A percentile compares a stretch with the other conserved stretches of the same genome.
Evolutionary conservation across 805 yeast species (phyloP).

Genomic region (Cyberlindnera saturnus): DNA sequence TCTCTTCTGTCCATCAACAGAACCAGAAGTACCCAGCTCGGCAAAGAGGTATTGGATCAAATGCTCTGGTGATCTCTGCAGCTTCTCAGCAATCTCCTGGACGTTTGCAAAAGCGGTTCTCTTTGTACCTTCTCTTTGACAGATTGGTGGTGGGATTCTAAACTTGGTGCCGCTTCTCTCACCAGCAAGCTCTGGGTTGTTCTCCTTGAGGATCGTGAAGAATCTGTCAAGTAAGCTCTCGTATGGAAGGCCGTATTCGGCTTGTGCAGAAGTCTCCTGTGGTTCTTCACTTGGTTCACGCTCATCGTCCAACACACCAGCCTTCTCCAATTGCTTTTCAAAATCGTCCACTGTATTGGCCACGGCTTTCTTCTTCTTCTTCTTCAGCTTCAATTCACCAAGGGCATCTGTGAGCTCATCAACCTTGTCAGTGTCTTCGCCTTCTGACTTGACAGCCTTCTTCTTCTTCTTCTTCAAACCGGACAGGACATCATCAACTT

Average conservation of each 20-base stretch:
- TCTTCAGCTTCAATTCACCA: slow-evolving; percentile 69
- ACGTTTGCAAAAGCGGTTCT: slow-evolving; percentile 95
- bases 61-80: slow-evolving; percentile 96
- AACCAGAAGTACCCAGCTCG: slow-evolving; percentile 98
- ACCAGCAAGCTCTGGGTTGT: slow-evolving; percentile 98
- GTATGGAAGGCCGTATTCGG: slow-evolving; percentile 63
- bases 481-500: slow-evolving; percentile 60
- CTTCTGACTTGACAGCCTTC: slow-evolving; percentile 40
- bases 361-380: slow-evolving; percentile 74
- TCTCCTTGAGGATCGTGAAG: slow-evolving; percentile 77
- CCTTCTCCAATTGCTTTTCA: slow-evolving; percentile 83
- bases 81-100: slow-evolving; percentile 86
- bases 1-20: slow-evolving; percentile 96
- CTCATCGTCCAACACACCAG: slow-evolving; percentile 62
- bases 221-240: slow-evolving; percentile 75
- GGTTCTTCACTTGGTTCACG: slow-evolving; percentile 18
- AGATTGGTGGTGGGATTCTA: slow-evolving; percentile 95
- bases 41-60: slow-evolving; percentile 95
- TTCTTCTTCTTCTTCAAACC: slow-evolving; percentile 85
- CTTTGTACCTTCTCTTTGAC: slow-evolving; percentile 95
- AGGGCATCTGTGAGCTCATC: slow-evolving; percentile 54
- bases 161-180: slow-evolving; percentile 88
- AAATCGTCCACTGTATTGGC: slow-evolving; percentile 63
- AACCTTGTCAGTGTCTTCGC: slow-evolving; percentile 30
- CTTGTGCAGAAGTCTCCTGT: slow-evolving; percentile 25